Evolutionary conservation across 352 stramenopile species (phyloP), one percentile per base, ranked within the genome.

Genomic region (Pythium volutum): DNA sequence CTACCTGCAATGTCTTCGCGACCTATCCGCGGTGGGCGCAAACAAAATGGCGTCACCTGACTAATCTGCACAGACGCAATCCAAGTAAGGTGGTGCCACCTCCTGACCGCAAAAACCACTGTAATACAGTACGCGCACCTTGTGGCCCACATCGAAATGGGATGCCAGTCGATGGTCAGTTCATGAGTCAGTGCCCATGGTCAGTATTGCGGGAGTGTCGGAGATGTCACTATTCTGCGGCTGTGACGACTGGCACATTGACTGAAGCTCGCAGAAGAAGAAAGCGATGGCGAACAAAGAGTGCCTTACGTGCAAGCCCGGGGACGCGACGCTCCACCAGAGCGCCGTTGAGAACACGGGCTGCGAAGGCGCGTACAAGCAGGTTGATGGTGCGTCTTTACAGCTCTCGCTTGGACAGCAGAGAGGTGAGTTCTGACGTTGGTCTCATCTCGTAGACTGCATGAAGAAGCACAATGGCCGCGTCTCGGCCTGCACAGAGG

Each of bases 381-480:
- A 66, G 34, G 81, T 93, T 15, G 83, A 93, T 43, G 74, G 77
- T 87, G 33, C 22, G 73, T 55, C n/a, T n/a, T n/a, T n/a, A n/a
- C n/a, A n/a, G n/a, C n/a, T n/a, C n/a, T n/a, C n/a, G n/a, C n/a
- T n/a, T n/a, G n/a, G n/a, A n/a, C n/a, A n/a, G n/a, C n/a, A n/a
- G n/a, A n/a, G n/a, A n/a, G n/a, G n/a, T n/a, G n/a, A n/a, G n/a
- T n/a, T 36, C 31, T 36, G 9, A 36, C 31, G n/a, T 36, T 36
- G 8, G 31, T 36, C 31, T 1, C 45, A 22, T 57, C 1, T 49
- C 23, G 31, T 29, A 89, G 83, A 80, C 48, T 93, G 83, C 69
- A 93, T 93, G 83, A 93, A 91, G 71, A 68, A 80, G 31, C 69
- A 91, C 68, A 83, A 75, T 42, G 83, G 83, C 23, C 77, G 79